Percentiles rank a stretch among this genome's conserved stretches.
Conservation (phyloP, 805 yeast species). For the Lipomyces orientalis region DNA sequence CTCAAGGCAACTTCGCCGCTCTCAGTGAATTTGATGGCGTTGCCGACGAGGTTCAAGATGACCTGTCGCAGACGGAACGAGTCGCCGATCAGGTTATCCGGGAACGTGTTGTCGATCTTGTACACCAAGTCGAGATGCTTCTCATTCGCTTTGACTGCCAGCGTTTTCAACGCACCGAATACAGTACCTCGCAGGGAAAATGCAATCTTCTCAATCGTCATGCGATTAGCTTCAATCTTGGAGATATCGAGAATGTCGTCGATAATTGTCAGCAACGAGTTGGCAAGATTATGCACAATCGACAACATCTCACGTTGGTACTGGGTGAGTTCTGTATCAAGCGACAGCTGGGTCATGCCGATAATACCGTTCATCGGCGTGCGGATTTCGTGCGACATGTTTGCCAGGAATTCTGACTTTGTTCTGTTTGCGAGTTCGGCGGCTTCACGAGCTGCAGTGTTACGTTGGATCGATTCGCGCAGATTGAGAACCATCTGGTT, state of each 20-base stretch:
- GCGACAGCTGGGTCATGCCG: constrained; percentile 88
- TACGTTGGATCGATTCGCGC: constrained; percentile 87
- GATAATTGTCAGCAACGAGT: constrained; percentile 81
- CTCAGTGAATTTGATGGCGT: constrained; percentile 86
- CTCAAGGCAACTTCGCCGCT: constrained; percentile 80
- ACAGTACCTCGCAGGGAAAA: constrained; percentile 85
- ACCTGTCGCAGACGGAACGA: constrained; percentile 88
- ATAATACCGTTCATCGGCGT: constrained; percentile 93
- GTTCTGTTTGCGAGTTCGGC: constrained; percentile 90
- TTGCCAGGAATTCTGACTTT: constrained; percentile 87
- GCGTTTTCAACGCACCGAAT: constrained; percentile 85
- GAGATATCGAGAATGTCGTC: constrained; percentile 92
- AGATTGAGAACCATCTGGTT: constrained; percentile 85
- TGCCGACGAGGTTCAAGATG: constrained; percentile 83
- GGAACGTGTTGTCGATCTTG: constrained; percentile 84
- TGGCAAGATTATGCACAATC: constrained; percentile 86
- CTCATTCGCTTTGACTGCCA: constrained; percentile 89
- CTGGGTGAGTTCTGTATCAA: constrained; percentile 87
- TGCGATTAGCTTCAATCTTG: constrained; percentile 89
- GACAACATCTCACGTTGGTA: constrained; percentile 91
- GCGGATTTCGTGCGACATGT: constrained; percentile 85
- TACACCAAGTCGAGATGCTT: constrained; percentile 80
- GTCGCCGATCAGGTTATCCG: constrained; percentile 85
- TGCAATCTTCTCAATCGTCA: constrained; percentile 90
- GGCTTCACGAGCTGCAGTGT: constrained; percentile 92